phyloP scores from a whole-genome alignment of 2,329 filamentous ascomycete genomes.

The Fusarium haematococcum region DNA sequence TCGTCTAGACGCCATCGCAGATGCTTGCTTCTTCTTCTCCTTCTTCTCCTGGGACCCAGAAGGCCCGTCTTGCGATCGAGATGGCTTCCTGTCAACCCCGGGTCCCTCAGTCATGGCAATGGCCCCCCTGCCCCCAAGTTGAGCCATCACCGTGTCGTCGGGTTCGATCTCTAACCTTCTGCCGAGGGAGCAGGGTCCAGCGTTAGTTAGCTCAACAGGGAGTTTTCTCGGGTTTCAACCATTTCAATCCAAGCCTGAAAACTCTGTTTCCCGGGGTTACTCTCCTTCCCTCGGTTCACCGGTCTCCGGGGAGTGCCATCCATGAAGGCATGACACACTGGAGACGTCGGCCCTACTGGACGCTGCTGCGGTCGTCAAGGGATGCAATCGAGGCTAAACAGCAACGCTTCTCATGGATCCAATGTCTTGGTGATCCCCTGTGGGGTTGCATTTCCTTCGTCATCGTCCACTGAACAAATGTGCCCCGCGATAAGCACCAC shows the following conservation, averaged over 20 bases:
- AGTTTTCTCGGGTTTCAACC: constrained; percentile 16
- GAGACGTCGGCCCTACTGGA: constrained; percentile 4
- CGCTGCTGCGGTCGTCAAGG: constrained; percentile 3
- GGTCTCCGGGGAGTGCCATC: neutral
- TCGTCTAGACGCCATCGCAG: neutral
- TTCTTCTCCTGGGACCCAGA: neutral
- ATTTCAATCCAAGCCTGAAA: neutral
- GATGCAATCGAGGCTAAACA: constrained; percentile 10
- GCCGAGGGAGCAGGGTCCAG: constrained; percentile 7
- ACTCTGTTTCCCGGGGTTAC: constrained; percentile 4
- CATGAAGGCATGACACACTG: neutral
- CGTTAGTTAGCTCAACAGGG: constrained; percentile 1
- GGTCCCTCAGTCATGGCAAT: constrained; percentile 13
- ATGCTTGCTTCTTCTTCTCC: neutral
- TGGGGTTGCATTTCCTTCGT: constrained; percentile 30
- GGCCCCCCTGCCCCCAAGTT: constrained; percentile 8
- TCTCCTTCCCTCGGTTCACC: neutral
- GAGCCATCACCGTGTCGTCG: constrained; percentile 17
- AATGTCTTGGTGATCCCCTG: constrained; percentile 18
- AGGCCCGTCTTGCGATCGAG: constrained; percentile 9
- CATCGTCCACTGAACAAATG: constrained; percentile 13
- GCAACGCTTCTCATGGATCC: constrained; percentile 12
- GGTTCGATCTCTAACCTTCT: constrained; percentile 23
- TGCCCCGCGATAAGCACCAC: constrained; percentile 34
- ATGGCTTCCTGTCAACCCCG: constrained; percentile 23